phyloP scores from a whole-genome alignment of 148 eudicot species.

The Polygonum maritimum region DNA sequence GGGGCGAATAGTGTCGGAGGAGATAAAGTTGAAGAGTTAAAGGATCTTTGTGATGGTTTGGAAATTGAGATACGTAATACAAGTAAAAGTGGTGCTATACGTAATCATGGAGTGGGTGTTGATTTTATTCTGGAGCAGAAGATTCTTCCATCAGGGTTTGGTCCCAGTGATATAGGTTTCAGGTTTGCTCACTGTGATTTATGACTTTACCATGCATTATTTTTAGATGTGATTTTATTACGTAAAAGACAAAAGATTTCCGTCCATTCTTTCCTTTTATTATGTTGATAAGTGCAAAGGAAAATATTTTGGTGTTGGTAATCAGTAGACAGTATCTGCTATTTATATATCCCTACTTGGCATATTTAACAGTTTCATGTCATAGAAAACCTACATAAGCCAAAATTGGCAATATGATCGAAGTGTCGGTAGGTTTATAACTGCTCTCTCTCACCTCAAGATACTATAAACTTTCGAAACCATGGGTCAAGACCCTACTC shows the following conservation, averaged over 20 bases:
- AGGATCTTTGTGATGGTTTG: slow-evolving; percentile 36
- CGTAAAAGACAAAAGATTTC: neutral
- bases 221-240: neutral
- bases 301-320: neutral
- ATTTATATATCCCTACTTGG: too few species aligned
- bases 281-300: neutral
- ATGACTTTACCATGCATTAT: neutral
- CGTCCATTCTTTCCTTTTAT: neutral
- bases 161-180: slow-evolving; percentile 50
- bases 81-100: slow-evolving; percentile 55
- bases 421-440: neutral
- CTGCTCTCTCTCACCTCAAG: neutral
- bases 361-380: neutral
- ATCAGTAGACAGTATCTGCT: neutral
- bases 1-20: slow-evolving; percentile 98
- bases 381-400: neutral
- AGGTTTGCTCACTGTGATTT: slow-evolving; percentile 41
- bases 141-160: slow-evolving; percentile 60
- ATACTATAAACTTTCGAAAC: too few species aligned
- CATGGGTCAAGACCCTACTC: too few species aligned
- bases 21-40: slow-evolving; percentile 62
- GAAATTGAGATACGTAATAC: slow-evolving; percentile 61
- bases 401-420: neutral
- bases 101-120: slow-evolving; percentile 88
- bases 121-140: slow-evolving; percentile 94